Base-by-base conservation (phyloP, 2,329 filamentous ascomycete species). In the Arthrinium puccinioides region DNA sequence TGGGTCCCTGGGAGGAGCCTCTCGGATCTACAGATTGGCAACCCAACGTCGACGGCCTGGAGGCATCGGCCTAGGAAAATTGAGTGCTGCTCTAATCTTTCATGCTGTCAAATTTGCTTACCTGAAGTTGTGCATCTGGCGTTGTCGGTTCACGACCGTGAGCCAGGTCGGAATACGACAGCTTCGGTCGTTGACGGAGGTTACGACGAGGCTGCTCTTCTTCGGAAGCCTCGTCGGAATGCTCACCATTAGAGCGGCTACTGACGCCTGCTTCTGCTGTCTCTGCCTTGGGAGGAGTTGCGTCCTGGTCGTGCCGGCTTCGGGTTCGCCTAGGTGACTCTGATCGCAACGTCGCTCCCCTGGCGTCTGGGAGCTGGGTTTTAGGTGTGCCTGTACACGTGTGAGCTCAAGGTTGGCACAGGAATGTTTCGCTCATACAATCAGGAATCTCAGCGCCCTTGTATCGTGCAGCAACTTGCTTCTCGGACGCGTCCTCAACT, bases 401-500 rank as follows among this genome's bases (percentile, higher is more conserved):
- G n/a, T n/a, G n/a, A n/a, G n/a, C n/a, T n/a, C n/a, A n/a, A 25
- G 9, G 10, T 39, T 14, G 35, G 37, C n/a, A n/a, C 9, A 2
- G 7, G 9, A 13, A 18, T 11, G 8, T 9, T 10, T 19, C 8
- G 10, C 24, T 13, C 23, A 4, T 21, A 39, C 37, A 39, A 4
- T 30, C 25, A 14, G 25, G 37, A 14, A 39, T 32, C n/a, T 20
- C 13, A 10, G 6, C 26, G 6, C n/a, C 37, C 4, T 29, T 9
- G 25, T 29, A 32, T 15, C 24, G 15, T 13, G 31, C 23, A 18
- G 14, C 16, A 16, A 36, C 16, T 16, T 11, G 16, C 7, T 39
- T 32, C 13, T 15, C 26, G 2, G 32, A 25, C 23, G 26, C 32
- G 27, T 36, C 38, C 19, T 40, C 32, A 13, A 40, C 38, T 40